A percentile compares a stretch with the other conserved stretches of the same genome.
Evolutionary conservation across 2,329 filamentous ascomycete genomes (phyloP).

Genomic region (Aspergillus alliaceus): DNA sequence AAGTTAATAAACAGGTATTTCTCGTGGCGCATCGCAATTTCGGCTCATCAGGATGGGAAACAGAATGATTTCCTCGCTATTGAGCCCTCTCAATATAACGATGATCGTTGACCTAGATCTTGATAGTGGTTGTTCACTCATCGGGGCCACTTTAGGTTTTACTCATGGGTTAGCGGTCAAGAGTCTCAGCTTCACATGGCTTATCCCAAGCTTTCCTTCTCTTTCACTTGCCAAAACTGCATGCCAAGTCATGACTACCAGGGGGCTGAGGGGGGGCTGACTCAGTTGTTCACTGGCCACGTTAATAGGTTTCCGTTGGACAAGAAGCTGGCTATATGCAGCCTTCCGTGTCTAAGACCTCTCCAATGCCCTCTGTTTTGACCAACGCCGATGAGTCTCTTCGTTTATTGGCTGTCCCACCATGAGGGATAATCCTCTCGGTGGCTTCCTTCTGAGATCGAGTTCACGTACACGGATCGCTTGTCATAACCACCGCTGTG

Average conservation of each 20-base stretch:
- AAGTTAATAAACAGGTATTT: constrained; percentile 1
- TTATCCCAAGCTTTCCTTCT: constrained; percentile 7
- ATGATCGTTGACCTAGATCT: not conserved
- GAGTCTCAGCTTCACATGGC: not conserved
- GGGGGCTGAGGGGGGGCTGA: not conserved
- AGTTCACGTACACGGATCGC: constrained; percentile 16
- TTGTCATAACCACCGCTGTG: constrained; percentile 6
- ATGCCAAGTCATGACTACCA: not conserved
- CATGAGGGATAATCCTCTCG: constrained; percentile 23
- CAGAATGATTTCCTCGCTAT: constrained; percentile 3
- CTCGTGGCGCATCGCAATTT: constrained; percentile 2
- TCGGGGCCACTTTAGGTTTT: constrained; percentile 7
- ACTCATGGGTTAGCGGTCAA: constrained; percentile 1
- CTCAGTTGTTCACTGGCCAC: constrained; percentile 20
- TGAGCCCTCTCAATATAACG: constrained; percentile 5
- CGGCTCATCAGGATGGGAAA: constrained; percentile 14
- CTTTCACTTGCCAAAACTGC: constrained; percentile 5
- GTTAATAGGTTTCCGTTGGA: no score
- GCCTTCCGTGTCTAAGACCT: constrained; percentile 35
- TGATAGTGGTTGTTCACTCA: not conserved
- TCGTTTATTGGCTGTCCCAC: constrained; percentile 24
- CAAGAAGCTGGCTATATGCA: constrained; percentile 38
- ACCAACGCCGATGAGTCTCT: constrained; percentile 14
- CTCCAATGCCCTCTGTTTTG: constrained; percentile 25
- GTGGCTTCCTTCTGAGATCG: constrained; percentile 17